Base-by-base conservation (phyloP, 108 stramenopile genomes). In the Cyclotella sp. region DNA sequence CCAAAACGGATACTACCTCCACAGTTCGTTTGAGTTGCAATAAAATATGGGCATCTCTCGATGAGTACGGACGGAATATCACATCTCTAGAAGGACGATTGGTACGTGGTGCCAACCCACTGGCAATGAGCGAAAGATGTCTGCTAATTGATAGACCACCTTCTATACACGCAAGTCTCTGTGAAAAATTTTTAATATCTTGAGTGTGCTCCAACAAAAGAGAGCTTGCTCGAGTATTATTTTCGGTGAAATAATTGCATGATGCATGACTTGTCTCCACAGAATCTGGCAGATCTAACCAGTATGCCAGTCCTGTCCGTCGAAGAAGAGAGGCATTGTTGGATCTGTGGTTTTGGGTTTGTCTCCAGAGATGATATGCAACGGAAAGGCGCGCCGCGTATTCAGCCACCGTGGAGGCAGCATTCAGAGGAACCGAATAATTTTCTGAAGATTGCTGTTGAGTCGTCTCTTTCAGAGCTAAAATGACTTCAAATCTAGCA, bases 1-100 rank as follows among this genome's bases (percentile, higher is more conserved):
- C 75, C 67, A 53, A 44, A 24, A 63, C 58, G 34, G 79, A 63
- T 42, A 76, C 61, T 10, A 86, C 70, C 54, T 91, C 90, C 24
- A 70, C 70, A 5, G 91, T 94, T 46, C 91, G 85, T 59, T 94
- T 94, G 57, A 94, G 67, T 67, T 94, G 93, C 45, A 92, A 66
- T 62, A 94, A 54, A 26, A 94, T 85, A 70, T 91, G 93, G 14
- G 93, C 91, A 78, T 94, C 93, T 39, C 93, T 81, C 14, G 88
- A 89, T 10, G 89, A 90, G 62, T 87, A 94, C 0, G 93, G 93
- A 51, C 89, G 86, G 65, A 94, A 94, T 29, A 83, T 22, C 3
- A 92, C 90, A 4, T 78, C 82, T 60, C 91, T 77, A 76, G 83
- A 86, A 4, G 91, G 90, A 39, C 93, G 81, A 49, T 86, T 79